Evolutionary conservation across 1,284 basidiomycete genomes (phyloP).

Genomic region (Coniophora puteana): DNA sequence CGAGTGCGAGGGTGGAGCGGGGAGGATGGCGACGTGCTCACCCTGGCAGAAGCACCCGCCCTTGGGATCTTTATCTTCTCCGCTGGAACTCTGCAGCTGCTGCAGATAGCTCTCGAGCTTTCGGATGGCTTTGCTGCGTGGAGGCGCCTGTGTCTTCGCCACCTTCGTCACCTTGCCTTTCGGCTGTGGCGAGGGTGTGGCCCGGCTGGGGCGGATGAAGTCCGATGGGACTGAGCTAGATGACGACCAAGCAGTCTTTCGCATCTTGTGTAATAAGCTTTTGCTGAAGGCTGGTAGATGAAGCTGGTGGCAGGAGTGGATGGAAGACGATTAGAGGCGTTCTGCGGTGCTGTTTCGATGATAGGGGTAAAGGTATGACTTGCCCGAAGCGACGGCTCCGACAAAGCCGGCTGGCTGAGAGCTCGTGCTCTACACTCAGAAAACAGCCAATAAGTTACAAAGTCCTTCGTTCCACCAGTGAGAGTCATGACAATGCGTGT

Average conservation of each 20-base stretch:
- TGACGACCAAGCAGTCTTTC: constrained; percentile 4
- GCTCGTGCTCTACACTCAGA: neutral
- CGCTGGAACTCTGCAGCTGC: constrained; percentile 28
- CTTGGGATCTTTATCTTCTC: constrained; percentile 44
- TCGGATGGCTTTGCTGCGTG: constrained; percentile 42
- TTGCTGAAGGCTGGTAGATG: no score
- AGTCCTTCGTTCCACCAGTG: neutral
- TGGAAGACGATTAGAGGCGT: no score
- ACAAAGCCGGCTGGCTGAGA: no score
- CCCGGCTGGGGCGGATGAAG: constrained; percentile 32
- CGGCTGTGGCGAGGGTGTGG: constrained; percentile 14
- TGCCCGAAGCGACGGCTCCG: no score
- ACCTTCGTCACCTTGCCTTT: constrained; percentile 25
- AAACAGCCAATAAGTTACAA: neutral
- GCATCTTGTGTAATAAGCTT: no score
- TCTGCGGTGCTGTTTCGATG: no score
- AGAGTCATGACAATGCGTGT: neutral
- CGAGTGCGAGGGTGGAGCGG: neutral
- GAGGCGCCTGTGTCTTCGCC: constrained; percentile 21
- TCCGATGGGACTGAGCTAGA: constrained; percentile 39
- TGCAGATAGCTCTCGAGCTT: constrained; percentile 39
- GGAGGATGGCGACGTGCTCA: constrained; percentile 15
- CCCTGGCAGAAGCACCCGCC: constrained; percentile 71
- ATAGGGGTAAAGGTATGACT: no score
- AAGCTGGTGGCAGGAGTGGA: no score